Percentiles rank a stretch among this genome's conserved stretches.
Evolutionary conservation across 1,284 basidiomycete species (phyloP).

Genomic region (Fomitopsis schrenkii): DNA sequence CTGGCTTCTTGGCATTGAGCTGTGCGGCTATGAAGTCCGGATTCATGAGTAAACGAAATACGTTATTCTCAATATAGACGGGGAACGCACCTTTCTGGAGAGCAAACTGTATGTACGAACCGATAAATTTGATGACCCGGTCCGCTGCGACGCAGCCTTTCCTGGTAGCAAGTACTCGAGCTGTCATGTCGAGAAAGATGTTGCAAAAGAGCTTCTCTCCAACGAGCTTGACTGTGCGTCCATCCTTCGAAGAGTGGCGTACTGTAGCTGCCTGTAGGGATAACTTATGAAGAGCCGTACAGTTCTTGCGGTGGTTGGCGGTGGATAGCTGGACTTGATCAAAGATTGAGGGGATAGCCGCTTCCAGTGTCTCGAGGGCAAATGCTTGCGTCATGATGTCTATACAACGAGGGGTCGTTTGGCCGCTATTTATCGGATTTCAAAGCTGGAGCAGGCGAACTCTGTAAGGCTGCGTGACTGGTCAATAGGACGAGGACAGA

Average conservation of each 20-base stretch:
- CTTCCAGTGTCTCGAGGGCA: neutral
- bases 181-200: constrained; percentile 43
- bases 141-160: constrained; percentile 1
- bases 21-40: neutral
- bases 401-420: no score
- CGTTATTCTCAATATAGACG: neutral
- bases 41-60: no score
- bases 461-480: no score
- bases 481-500: no score
- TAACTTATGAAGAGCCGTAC: constrained; percentile 77
- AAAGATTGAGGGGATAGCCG: constrained; percentile 39
- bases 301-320: constrained; percentile 87
- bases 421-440: neutral
- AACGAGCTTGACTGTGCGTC: constrained; percentile 48
- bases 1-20: neutral
- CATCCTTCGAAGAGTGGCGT: constrained; percentile 44
- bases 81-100: constrained; percentile 63
- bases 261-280: constrained; percentile 60
- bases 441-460: neutral
- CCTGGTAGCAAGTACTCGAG: neutral
- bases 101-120: constrained; percentile 73
- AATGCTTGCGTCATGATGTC: neutral
- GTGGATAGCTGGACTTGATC: constrained; percentile 77
- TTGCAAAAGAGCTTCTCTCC: constrained; percentile 82
- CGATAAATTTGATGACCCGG: constrained; percentile 67